Percentiles rank a stretch among this genome's conserved stretches.
These are phyloP conservation scores for Diplodia corticola DNA, from an alignment of 2,329 filamentous ascomycete genomes.

Conservation along the genomic window DNA sequence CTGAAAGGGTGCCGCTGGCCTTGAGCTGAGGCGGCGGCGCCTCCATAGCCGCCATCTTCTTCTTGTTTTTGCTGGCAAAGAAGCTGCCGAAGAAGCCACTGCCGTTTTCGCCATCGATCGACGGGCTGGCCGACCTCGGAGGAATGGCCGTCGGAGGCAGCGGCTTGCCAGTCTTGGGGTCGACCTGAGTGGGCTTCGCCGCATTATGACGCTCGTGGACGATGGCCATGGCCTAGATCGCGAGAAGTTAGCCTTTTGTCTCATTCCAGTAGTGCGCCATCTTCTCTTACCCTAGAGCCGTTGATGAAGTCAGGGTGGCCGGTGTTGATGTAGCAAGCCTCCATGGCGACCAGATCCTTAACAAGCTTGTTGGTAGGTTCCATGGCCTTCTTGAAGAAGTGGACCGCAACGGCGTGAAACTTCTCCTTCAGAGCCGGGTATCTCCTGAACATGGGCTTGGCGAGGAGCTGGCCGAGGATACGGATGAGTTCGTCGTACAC, in stretches of 20 bases:
- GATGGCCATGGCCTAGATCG: constrained; percentile 80
- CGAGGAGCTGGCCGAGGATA: constrained; percentile 85
- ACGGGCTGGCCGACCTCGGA: constrained; percentile 73
- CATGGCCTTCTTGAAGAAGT: constrained; percentile 98
- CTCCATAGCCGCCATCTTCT: constrained; percentile 99
- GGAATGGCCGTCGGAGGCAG: constrained; percentile 67
- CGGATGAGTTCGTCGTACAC: constrained; percentile 97
- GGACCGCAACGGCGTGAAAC: constrained; percentile 87
- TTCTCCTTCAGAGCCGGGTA: constrained; percentile 97
- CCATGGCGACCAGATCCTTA: constrained; percentile 89
- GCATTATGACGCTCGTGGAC: constrained; percentile 89
- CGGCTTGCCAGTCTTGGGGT: constrained; percentile 98
- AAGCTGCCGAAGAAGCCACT: constrained; percentile 95
- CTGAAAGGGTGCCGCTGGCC: constrained; percentile 87
- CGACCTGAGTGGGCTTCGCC: constrained; percentile 85
- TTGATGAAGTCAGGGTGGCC: constrained; percentile 97
- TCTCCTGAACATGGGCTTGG: constrained; percentile 85
- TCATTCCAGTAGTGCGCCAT: not conserved
- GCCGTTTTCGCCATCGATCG: constrained; percentile 62
- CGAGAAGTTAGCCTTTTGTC: not conserved
- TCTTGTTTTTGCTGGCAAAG: constrained; percentile 99
- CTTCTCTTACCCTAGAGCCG: constrained; percentile 70
- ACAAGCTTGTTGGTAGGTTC: constrained; percentile 98
- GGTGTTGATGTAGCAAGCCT: constrained; percentile 96
- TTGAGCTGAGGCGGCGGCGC: constrained; percentile 89